Conservation (phyloP, 2,329 filamentous ascomycete genomes). For the Phialemoniopsis sp. region DNA sequence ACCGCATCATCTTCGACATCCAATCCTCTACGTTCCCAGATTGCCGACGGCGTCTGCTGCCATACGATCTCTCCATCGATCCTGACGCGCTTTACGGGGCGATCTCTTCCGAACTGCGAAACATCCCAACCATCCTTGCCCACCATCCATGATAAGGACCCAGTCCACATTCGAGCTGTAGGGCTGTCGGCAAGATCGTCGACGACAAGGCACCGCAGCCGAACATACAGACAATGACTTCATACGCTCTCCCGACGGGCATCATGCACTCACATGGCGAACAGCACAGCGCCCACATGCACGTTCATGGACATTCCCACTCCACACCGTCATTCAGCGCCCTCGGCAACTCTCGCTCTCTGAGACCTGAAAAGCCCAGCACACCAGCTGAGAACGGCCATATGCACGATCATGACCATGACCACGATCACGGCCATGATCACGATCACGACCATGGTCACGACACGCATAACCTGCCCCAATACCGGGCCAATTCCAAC, state of each 20-base stretch:
- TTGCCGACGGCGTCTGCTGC: too few species aligned
- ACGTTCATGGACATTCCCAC: conserved; percentile 32
- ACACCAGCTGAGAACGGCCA: conserved; percentile 19
- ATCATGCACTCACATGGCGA: conserved; percentile 43
- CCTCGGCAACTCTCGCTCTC: conserved; percentile 25
- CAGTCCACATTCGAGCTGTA: neutral
- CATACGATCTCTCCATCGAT: too few species aligned
- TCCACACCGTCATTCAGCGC: conserved; percentile 35
- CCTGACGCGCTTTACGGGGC: too few species aligned
- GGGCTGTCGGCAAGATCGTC: too few species aligned
- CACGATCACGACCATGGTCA: conserved; percentile 27
- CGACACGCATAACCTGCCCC: conserved; percentile 21
- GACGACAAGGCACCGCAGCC: too few species aligned
- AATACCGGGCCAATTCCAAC: conserved; percentile 26
- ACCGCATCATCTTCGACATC: too few species aligned
- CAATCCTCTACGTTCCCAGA: too few species aligned
- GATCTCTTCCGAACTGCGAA: too few species aligned
- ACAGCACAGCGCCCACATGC: conserved; percentile 24
- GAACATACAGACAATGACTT: conserved; percentile 39
- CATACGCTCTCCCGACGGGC: conserved; percentile 49
- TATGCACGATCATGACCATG: conserved; percentile 20
- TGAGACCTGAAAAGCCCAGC: conserved; percentile 17
- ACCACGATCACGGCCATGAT: conserved; percentile 23
- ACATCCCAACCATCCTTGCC: too few species aligned
- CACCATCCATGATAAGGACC: neutral